Percentiles rank a stretch among this genome's conserved stretches.
phyloP scores from a whole-genome alignment of 2,329 filamentous ascomycete species.

The Mollisiaceae sp. region DNA sequence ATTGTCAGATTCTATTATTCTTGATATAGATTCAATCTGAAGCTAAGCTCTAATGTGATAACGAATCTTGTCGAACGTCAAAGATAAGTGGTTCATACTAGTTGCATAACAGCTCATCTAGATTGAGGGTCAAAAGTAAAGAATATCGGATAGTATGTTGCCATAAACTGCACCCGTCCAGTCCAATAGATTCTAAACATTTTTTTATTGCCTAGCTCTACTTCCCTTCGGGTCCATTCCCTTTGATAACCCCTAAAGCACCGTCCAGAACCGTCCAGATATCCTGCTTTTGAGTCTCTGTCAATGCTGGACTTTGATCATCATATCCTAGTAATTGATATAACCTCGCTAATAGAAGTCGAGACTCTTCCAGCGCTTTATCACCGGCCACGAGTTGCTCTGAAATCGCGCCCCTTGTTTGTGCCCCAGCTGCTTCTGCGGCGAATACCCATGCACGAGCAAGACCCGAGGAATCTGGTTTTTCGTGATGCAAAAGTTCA shows the following conservation, averaged over 20 bases:
- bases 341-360: constrained; percentile 55
- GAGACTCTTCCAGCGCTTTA: constrained; percentile 58
- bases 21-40: no score
- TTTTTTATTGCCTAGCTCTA: background rate
- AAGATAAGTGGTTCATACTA: no score
- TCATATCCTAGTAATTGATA: constrained; percentile 52
- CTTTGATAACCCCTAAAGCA: constrained; percentile 40
- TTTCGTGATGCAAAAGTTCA: constrained; percentile 47
- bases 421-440: constrained; percentile 63
- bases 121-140: no score
- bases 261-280: constrained; percentile 42
- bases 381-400: constrained; percentile 65
- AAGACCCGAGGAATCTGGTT: constrained; percentile 48
- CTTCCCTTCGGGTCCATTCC: constrained; percentile 19
- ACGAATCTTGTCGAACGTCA: no score
- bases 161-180: no score
- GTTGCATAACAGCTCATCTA: no score
- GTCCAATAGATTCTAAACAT: no score
- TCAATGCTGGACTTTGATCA: background rate
- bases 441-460: constrained; percentile 65
- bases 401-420: constrained; percentile 61
- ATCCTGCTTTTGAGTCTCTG: constrained; percentile 23
- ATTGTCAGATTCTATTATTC: no score
- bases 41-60: no score
- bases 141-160: no score